Base-by-base conservation (phyloP, 176 grass and related monocot genomes). In the Rhipidocladum racemiflorum region DNA sequence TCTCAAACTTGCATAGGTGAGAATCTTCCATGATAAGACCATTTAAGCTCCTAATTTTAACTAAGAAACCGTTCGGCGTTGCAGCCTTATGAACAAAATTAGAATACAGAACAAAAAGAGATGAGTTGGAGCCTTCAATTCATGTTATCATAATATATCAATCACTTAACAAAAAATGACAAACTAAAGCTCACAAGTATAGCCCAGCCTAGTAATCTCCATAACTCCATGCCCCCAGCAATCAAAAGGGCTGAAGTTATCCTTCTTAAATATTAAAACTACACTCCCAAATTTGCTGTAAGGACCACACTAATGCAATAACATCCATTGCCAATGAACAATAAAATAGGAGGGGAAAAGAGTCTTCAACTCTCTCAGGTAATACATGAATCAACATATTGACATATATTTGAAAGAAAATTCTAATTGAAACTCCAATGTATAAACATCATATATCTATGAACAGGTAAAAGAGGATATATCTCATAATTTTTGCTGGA, bases 21-120 rank as follows among this genome's bases (percentile, higher is more conserved):
- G 34, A 67, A 34, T 30, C 49, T 70, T 71, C 15, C 56, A 59
- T 35, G 64, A 45, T 40, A 81, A 48, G 8, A 77, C 45, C 40
- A 82, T 57, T 24, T 55, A 42, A 38, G 56, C 25, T 74, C 9
- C 54, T 81, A 70, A 57, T 61, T 59, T 71, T 71, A 81, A 56
- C 64, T 57, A 80, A 39, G 18, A 76, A 57, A 25, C 13, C 34
- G 8, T 57, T 89, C 28, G 28, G 63, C 6, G 42, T 40, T 50
- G 46, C 15, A 62, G 15, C 44, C 42, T 42, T 66, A 54, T 54
- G 28, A 79, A 68, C 50, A 45, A 57, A 84, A 75, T 61, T 2
- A 60, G n/a, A 75, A 38, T 53, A 69, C 1, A 68, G 0, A 79
- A 49, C 23, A 70, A 18, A 68, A 72, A 42, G 0, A 38, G 14